phyloP scores from a whole-genome alignment of 1,284 basidiomycete species.

The Lignosus rhinocerotis region DNA sequence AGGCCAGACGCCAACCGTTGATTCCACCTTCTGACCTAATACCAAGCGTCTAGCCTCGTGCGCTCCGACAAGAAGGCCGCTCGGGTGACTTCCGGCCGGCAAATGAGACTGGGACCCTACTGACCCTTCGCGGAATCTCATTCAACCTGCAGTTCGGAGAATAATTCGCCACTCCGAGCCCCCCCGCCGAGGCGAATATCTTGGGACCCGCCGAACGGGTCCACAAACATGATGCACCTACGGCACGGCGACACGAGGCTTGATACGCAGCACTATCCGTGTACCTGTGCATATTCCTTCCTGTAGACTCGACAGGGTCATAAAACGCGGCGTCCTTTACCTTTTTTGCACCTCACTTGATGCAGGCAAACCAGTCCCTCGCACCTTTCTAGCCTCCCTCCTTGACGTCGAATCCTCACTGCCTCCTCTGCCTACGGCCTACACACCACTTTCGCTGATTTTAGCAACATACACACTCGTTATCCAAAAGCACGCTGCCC shows the following conservation, averaged over 20 bases:
- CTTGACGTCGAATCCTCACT: conserved; percentile 18
- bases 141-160: conserved; percentile 16
- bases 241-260: conserved; percentile 22
- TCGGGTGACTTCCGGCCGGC: conserved; percentile 25
- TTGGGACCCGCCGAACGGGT: conserved; percentile 12
- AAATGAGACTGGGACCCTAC: conserved; percentile 10
- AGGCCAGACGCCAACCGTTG: not conserved
- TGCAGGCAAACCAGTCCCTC: conserved; percentile 14
- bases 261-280: conserved; percentile 12
- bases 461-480: conserved; percentile 13
- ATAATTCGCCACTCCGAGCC: conserved; percentile 6
- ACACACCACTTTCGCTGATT: conserved; percentile 9
- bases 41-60: conserved; percentile 12
- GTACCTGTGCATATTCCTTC: conserved; percentile 11
- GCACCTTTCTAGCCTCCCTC: conserved; percentile 15
- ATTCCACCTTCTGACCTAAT: conserved; percentile 6
- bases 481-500: conserved; percentile 22
- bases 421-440: conserved; percentile 13
- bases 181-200: conserved; percentile 9
- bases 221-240: conserved; percentile 18
- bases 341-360: conserved; percentile 14
- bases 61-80: conserved; percentile 18
- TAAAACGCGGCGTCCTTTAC: conserved; percentile 22
- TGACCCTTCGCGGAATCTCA: conserved; percentile 19
- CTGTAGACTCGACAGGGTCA: conserved; percentile 9